Evolutionary conservation across 73 alveolate genomes (phyloP), one percentile per base, ranked within the genome.

Genomic region (Symbiodinium pilosum): DNA sequence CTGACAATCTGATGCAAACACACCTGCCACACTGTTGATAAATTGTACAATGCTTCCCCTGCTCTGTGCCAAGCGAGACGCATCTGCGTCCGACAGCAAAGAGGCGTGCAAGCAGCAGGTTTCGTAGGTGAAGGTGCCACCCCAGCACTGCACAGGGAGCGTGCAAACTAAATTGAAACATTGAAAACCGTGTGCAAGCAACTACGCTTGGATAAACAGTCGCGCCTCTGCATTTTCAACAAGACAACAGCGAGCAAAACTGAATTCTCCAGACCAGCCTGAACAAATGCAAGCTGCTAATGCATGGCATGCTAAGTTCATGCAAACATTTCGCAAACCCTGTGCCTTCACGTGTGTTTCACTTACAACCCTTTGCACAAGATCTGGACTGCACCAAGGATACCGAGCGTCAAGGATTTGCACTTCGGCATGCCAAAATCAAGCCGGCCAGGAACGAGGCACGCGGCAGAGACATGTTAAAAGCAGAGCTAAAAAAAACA

Each of bases 191-290:
- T 3, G 4, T 3, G 11, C 81, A 16, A 30, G 3, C 16, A 28
- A 7, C 39, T 14, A 9, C 38, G 12, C 8, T 24, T 64, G 81
- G 20, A 16, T 0, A 7, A 38, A 5, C 20, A 26, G 14, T 14
- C 39, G 32, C 12, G 44, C 95, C 95, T 89, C 81, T 30, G 89
- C 54, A 84, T 69, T 91, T 64, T 69, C 54, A 87, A 91, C 97
- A 77, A 91, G 20, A 56, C 97, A 91, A 69, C 97, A 91, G 32
- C 97, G 44, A 18, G 97, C 97, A 71, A 91, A 91, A 69, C 97
- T 91, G 38, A 69, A 91, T 38, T 43, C 97, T 20, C 88, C 97
- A 16, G 97, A 91, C 97, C 97, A 91, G 84, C 97, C 86, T 87
- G 24, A 38, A 34, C 3, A 26, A 30, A 64, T 24, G 30, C 38